phyloP scores from a whole-genome alignment of 1,139 yeast species.

The Blastobotrys capitulatus region DNA sequence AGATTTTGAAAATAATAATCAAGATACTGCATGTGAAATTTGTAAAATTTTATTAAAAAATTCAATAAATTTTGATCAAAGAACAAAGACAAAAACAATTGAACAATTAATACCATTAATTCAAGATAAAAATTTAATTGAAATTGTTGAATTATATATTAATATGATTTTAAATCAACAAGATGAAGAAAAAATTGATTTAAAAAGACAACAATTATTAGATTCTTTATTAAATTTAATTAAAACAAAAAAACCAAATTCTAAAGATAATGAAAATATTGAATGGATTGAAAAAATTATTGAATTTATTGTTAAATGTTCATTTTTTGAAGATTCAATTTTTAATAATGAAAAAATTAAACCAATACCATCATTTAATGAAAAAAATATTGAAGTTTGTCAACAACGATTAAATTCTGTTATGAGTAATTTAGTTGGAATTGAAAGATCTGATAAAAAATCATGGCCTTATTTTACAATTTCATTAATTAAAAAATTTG shows the following conservation, averaged over 20 bases:
- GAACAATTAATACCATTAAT: constrained; percentile 42
- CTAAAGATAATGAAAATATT: constrained; percentile 21
- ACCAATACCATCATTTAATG: constrained; percentile 19
- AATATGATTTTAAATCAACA: constrained; percentile 27
- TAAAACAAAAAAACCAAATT: constrained; percentile 18
- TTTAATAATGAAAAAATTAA: constrained; percentile 3
- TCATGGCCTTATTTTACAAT: constrained; percentile 53
- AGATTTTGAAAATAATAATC: constrained; percentile 1
- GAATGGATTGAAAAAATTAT: constrained; percentile 48
- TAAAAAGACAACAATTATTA: constrained; percentile 57
- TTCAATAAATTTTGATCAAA: constrained; percentile 67
- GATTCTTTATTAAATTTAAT: constrained; percentile 60
- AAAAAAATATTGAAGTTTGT: constrained; percentile 21
- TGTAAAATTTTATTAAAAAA: constrained; percentile 49
- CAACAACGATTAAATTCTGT: constrained; percentile 61
- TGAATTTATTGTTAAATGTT: constrained; percentile 45
- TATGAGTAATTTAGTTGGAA: constrained; percentile 40
- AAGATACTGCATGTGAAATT: constrained; percentile 43
- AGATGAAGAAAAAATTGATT: constrained; percentile 38
- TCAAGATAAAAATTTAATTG: constrained; percentile 27
- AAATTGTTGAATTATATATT: constrained; percentile 34
- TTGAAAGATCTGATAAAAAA: constrained; percentile 38
- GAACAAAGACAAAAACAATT: constrained; percentile 68
- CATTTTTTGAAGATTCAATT: constrained; percentile 45
- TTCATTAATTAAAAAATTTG: constrained; percentile 18